phyloP scores from a whole-genome alignment of 805 yeast genomes.

The Ogataea kodamae region DNA sequence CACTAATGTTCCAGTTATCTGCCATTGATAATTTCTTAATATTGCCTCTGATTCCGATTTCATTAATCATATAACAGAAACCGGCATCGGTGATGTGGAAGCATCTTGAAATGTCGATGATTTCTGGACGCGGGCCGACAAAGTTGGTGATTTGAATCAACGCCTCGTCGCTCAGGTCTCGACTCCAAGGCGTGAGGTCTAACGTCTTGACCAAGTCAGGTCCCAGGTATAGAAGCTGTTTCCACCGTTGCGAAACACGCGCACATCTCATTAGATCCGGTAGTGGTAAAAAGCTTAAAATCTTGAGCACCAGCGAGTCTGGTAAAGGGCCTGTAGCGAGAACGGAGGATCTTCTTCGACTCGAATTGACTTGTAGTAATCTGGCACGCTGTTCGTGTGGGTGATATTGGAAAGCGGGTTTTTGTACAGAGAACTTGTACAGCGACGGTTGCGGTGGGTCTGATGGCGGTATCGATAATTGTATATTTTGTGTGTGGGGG shows the following conservation, averaged over 20 bases:
- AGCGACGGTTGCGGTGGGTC: slow-evolving; percentile 29
- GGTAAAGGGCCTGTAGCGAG: slow-evolving; percentile 58
- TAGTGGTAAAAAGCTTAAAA: slow-evolving; percentile 51
- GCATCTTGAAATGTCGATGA: slow-evolving; percentile 65
- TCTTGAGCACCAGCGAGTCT: slow-evolving; percentile 51
- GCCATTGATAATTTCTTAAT: slow-evolving; percentile 56
- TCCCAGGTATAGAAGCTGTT: slow-evolving; percentile 57
- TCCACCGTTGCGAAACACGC: slow-evolving; percentile 62
- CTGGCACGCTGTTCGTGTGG: slow-evolving; percentile 53
- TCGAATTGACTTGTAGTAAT: slow-evolving; percentile 41
- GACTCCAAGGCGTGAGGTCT: slow-evolving; percentile 62
- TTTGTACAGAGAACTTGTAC: slow-evolving; percentile 23
- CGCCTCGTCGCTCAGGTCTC: slow-evolving; percentile 54
- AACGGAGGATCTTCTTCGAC: slow-evolving; percentile 52
- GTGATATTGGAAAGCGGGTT: slow-evolving; percentile 45
- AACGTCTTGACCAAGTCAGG: slow-evolving; percentile 48
- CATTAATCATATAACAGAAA: slow-evolving; percentile 65
- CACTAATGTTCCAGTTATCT: slow-evolving; percentile 73
- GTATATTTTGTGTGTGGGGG: slow-evolving; percentile 7
- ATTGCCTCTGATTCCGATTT: slow-evolving; percentile 63
- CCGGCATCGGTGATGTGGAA: slow-evolving; percentile 77
- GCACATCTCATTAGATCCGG: slow-evolving; percentile 60
- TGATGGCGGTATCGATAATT: slow-evolving; percentile 22
- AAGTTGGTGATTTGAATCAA: slow-evolving; percentile 60
- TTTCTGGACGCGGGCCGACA: slow-evolving; percentile 63